Evolutionary conservation across 2,329 filamentous ascomycete genomes (phyloP), one percentile per base, ranked within the genome.

Genomic region (Sporothrix globosa): DNA sequence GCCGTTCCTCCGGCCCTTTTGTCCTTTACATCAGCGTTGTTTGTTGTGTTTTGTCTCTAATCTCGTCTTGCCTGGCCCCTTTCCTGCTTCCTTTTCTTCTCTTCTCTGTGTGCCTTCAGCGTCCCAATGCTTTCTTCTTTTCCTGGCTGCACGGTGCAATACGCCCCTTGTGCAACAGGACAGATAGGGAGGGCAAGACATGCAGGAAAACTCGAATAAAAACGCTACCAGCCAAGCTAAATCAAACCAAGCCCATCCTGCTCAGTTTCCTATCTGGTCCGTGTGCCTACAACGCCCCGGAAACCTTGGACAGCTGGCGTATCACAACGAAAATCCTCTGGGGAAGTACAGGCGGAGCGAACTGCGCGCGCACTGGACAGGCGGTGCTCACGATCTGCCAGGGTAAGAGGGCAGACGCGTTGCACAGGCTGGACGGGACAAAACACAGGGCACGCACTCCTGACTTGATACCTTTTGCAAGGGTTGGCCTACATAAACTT

Each of bases 311-410:
- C 44, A 24, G 21, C 10, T n/a, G 58, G 58, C 58, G 58, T 63
- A 65, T 65, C 61, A 65, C 61, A 50, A 53, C 48, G 48, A 67
- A 53, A 48, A 67, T 39, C 46, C 46, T 53, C 63, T 67, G 48
- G 48, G 48, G 63, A 19, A 67, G 63, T 24, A 65, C 24, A 65
- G 41, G 19, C 17, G 60, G 41, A 48, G 21, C 41, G 56, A 60
- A 60, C 56, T 44, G 54, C 30, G 17, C 39, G 60, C 60, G 41
- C 41, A 65, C 41, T 65, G 46, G 63, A 34, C 48, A 41, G 63
- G 27, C 50, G 50, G 52, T 21, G 52, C 52, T 46, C 63, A 53
- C 41, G 63, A 53, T 24, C 63, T 53, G 52, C 66, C 19, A 27
- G 39, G 66, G 34, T 30, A 56, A 56, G 65, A 50, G 63, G 50